Base-by-base conservation (phyloP, 345 rosid species). In the Atalantia buxifolia region DNA sequence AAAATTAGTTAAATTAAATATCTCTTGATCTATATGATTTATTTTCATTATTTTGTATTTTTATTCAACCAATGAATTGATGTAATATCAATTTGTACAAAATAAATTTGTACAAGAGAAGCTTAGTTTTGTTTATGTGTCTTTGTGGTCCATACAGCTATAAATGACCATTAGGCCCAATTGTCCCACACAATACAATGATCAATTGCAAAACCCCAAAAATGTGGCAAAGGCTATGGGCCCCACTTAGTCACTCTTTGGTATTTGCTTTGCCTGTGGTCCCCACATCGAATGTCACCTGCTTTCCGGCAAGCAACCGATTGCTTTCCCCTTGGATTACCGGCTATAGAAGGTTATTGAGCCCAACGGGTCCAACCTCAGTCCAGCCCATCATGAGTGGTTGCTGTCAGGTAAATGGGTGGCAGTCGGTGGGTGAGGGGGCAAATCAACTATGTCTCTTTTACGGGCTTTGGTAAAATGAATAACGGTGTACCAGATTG, bases 361-460 rank as follows among this genome's bases (percentile, higher is more conserved):
- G 79, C 72, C 67, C 7, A 0, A 18, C 57, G 77, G 72, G 42
- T 59, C 74, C 70, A 1, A 9, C 30, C 16, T 14, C 24, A 16
- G 2, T 67, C 72, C 81, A 82, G 85, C 87, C 83, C 83, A 75
- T 85, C 72, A 77, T 66, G 76, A 77, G 81, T 71, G 25, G 87
- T 67, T 79, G 73, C 83, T 80, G 81, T 82, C 85, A 70, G 76
- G 71, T 33, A 79, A 81, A 74, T 22, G 62, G 81, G 81, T 74
- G 71, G 77, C 86, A 83, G 83, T 30, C 45, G 77, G 79, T 48
- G 65, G 72, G 24, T 59, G 79, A 53, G 77, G 83, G 75, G 74
- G 60, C 87, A 77, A 79, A 72, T 68, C 28, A 73, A 60, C 36
- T 9, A 62, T 48, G 76, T 18, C 25, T 60, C 60, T 50, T 33